phyloP scores from a whole-genome alignment of 75 land plant species.

The Ceratopteris richardii region DNA sequence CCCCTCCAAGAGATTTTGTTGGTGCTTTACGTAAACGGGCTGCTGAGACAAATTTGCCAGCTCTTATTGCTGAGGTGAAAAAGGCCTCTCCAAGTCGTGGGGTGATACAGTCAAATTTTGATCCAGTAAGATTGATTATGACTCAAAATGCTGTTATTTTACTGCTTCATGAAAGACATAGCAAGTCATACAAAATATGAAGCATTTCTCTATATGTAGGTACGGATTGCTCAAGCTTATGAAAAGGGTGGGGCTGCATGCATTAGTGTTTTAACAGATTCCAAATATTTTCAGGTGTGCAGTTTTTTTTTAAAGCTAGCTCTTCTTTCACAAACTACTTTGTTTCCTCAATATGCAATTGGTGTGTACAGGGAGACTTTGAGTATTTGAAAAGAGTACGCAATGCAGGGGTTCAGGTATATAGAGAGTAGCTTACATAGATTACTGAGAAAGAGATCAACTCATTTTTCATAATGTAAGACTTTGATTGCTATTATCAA shows the following conservation, averaged over 20 bases:
- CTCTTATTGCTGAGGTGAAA: conserved; percentile 96
- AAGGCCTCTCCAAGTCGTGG: conserved; percentile 96
- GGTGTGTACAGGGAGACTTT: conserved; percentile 92
- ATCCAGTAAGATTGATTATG: too few species aligned
- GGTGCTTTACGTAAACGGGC: conserved; percentile 64
- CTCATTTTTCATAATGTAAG: too few species aligned
- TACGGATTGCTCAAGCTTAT: conserved; percentile 70
- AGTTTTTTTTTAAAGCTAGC: too few species aligned
- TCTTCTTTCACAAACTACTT: too few species aligned
- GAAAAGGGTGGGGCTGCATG: conserved; percentile 98
- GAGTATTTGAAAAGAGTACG: conserved; percentile 70
- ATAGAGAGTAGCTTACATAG: too few species aligned
- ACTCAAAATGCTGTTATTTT: too few species aligned
- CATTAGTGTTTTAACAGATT: conserved; percentile 86
- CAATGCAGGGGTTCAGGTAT: conserved; percentile 84
- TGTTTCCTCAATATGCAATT: too few species aligned
- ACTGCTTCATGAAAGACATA: too few species aligned
- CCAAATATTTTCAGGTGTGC: conserved; percentile 84
- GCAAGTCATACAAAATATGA: too few species aligned
- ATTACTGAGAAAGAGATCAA: too few species aligned
- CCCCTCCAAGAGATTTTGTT: conserved; percentile 74
- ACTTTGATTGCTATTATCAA: too few species aligned
- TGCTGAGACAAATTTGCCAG: conserved; percentile 60
- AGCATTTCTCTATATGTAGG: too few species aligned
- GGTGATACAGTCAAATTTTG: conserved; percentile 79